phyloP scores from a whole-genome alignment of 805 yeast genomes.

The Cyberlindnera americana region DNA sequence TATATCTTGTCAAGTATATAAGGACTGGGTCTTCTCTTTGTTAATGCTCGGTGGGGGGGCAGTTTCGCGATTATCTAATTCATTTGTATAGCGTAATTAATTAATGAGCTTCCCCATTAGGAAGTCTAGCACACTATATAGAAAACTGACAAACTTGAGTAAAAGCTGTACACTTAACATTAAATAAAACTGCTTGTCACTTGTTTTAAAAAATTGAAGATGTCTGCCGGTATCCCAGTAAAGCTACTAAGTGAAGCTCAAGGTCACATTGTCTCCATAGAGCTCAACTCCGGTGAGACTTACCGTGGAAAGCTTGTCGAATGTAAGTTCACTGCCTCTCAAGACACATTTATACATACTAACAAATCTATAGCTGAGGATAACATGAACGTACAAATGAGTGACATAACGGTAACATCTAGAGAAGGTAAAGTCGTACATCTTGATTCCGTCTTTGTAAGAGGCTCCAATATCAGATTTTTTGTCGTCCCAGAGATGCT shows the following conservation, averaged over 20 bases:
- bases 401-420: constrained; percentile 77
- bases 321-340: constrained; percentile 34
- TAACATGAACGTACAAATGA: constrained; percentile 86
- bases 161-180: too few species aligned
- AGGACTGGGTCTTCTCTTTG: too few species aligned
- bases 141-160: too few species aligned
- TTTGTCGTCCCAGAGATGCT: constrained; percentile 86
- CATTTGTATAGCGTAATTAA: background rate
- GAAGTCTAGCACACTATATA: constrained; percentile 15
- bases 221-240: constrained; percentile 69
- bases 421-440: constrained; percentile 71
- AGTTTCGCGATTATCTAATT: background rate
- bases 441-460: constrained; percentile 79
- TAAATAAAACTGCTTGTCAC: too few species aligned
- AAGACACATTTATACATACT: constrained; percentile 3
- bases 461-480: constrained; percentile 88
- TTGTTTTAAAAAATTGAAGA: constrained; percentile 4
- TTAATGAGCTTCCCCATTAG: constrained; percentile 9
- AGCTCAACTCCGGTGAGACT: constrained; percentile 78
- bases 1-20: background rate
- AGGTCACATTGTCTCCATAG: constrained; percentile 84
- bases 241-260: constrained; percentile 83
- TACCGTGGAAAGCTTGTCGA: constrained; percentile 85
- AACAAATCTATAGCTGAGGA: constrained; percentile 51
- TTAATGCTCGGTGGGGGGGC: too few species aligned